Percentiles rank a stretch among this genome's conserved stretches.
These are phyloP conservation scores for Alloteropsis angusta DNA, from an alignment of 202 grass and related monocot species.

Conservation along the genomic window DNA sequence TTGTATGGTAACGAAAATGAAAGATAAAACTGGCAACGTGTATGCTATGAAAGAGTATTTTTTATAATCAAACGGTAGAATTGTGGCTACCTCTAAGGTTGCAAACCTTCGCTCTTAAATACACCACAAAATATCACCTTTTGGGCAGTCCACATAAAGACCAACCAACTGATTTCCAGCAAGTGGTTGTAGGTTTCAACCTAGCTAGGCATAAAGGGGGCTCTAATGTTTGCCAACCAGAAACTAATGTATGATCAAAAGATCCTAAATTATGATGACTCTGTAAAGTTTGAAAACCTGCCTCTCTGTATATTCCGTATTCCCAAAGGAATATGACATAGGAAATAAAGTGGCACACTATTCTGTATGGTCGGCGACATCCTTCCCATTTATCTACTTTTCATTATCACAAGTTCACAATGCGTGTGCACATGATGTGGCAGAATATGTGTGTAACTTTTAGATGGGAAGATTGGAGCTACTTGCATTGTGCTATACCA, in stretches of 20 bases:
- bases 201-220: constrained; percentile 28
- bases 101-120: not conserved
- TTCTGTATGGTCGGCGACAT: constrained; percentile 13
- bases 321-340: constrained; percentile 21
- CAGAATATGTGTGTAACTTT: constrained; percentile 2
- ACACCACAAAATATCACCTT: constrained; percentile 3
- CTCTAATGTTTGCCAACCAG: constrained; percentile 18
- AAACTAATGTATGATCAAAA: constrained; percentile 37
- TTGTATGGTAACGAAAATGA: not conserved
- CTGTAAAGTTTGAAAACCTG: constrained; percentile 26
- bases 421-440: not conserved
- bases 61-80: not conserved
- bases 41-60: not conserved
- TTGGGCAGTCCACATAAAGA: constrained; percentile 2
- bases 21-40: not conserved
- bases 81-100: not conserved
- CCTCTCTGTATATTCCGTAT: constrained; percentile 41
- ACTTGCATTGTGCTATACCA: constrained; percentile 6
- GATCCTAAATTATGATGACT: constrained; percentile 30
- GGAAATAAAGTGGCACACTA: constrained; percentile 23
- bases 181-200: constrained; percentile 31
- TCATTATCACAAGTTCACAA: constrained; percentile 9
- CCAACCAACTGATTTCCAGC: not conserved
- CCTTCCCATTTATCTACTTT: constrained; percentile 22
- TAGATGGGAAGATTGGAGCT: constrained; percentile 14